Conservation (phyloP, 2,329 filamentous ascomycete species). For the Alternaria ventricosa region DNA sequence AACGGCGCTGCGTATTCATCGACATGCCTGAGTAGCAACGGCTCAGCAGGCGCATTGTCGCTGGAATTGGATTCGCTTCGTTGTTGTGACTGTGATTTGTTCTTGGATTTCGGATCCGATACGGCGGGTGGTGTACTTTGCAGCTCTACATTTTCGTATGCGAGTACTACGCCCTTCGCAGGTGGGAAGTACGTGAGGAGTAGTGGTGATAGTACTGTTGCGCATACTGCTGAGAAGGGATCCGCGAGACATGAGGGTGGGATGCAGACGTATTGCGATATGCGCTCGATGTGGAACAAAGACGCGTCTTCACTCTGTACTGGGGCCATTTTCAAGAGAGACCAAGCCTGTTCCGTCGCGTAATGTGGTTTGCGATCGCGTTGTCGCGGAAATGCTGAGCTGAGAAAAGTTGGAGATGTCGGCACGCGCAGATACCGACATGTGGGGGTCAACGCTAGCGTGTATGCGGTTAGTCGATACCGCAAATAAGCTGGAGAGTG, state of each 20-base stretch:
- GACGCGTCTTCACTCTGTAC: constrained; percentile 20
- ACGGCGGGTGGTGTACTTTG: constrained; percentile 59
- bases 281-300: constrained; percentile 77
- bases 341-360: not conserved
- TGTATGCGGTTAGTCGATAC: constrained; percentile 1
- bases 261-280: constrained; percentile 80
- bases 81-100: constrained; percentile 10
- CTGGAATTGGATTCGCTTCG: constrained; percentile 6
- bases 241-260: constrained; percentile 73
- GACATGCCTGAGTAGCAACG: constrained; percentile 32
- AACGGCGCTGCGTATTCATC: constrained; percentile 84
- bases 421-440: constrained; percentile 18
- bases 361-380: constrained; percentile 24
- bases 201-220: constrained; percentile 76
- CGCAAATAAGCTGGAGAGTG: not conserved
- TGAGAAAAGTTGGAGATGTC: constrained; percentile 40
- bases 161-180: constrained; percentile 75
- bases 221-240: constrained; percentile 73
- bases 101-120: not conserved
- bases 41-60: constrained; percentile 9
- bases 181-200: constrained; percentile 78
- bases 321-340: constrained; percentile 33
- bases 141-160: constrained; percentile 72
- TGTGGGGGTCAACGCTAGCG: constrained; percentile 21
- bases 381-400: constrained; percentile 13